Percentiles rank a stretch among this genome's conserved stretches.
Evolutionary conservation across 495 filamentous ascomycete species (phyloP).

Genomic region (Penicillium parvum): DNA sequence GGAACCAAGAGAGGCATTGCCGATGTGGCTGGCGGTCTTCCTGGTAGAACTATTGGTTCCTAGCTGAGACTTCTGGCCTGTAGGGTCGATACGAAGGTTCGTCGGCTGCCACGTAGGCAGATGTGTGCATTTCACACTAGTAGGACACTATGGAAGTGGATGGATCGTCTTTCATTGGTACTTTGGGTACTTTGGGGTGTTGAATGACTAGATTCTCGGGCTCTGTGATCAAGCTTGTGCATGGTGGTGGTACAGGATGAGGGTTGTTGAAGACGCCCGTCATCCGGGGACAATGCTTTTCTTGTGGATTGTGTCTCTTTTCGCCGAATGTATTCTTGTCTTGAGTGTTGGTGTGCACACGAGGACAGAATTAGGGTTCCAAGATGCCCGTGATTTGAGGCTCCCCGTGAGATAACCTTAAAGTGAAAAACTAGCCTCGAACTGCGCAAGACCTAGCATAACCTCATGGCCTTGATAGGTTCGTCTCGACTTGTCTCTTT

Average conservation of each 20-base stretch:
- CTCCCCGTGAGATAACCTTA: slow-evolving; percentile 8
- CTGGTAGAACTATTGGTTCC: background rate
- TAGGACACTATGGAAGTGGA: slow-evolving; percentile 7
- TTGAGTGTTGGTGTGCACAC: no score
- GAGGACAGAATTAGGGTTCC: background rate
- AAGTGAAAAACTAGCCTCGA: slow-evolving; percentile 2
- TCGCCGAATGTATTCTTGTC: background rate
- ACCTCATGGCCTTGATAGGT: background rate
- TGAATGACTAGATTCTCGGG: no score
- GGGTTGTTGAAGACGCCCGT: background rate
- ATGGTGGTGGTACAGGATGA: background rate
- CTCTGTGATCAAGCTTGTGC: no score
- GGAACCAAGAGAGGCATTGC: no score
- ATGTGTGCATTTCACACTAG: background rate
- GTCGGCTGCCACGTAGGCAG: slow-evolving; percentile 11
- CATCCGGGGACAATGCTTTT: slow-evolving; percentile 6
- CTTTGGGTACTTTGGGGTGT: background rate
- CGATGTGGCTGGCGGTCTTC: background rate
- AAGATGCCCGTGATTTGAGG: background rate
- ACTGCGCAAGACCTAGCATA: background rate
- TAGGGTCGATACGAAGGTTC: slow-evolving; percentile 2
- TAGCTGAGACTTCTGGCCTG: background rate
- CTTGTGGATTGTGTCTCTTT: background rate
- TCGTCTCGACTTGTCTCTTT: background rate
- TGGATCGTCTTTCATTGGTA: slow-evolving; percentile 13